A percentile compares a stretch with the other conserved stretches of the same genome.
phyloP scores from a whole-genome alignment of 2,329 filamentous ascomycete genomes.

The Metarhizium anisopliae region DNA sequence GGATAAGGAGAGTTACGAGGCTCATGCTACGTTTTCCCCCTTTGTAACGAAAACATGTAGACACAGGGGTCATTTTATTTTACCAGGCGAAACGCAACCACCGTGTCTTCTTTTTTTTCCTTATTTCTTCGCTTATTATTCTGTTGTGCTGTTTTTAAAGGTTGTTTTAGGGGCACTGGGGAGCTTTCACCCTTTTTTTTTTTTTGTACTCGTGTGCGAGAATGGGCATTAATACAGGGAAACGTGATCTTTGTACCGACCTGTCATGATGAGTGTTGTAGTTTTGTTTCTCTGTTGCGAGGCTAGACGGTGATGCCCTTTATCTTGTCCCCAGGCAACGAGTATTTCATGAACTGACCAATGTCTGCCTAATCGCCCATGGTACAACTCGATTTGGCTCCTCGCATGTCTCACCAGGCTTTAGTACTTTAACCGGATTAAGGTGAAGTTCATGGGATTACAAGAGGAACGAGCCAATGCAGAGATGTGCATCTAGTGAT shows the following conservation, averaged over 20 bases:
- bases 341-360: no score
- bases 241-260: background rate
- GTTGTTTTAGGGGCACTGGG: slow-evolving; percentile 3
- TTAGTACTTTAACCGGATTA: no score
- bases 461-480: no score
- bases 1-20: background rate
- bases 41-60: slow-evolving; percentile 1
- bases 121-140: slow-evolving; percentile 4
- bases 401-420: no score
- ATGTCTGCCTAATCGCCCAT: no score
- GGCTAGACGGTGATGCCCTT: background rate
- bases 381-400: no score
- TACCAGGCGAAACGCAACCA: background rate
- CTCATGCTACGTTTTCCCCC: background rate
- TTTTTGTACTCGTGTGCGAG: slow-evolving; percentile 7
- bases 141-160: slow-evolving; percentile 7
- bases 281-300: background rate
- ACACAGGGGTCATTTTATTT: background rate
- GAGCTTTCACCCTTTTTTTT: background rate
- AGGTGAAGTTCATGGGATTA: no score
- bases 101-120: background rate
- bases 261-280: background rate
- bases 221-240: slow-evolving; percentile 13
- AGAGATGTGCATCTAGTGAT: no score
- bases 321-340: no score